Evolutionary conservation across 2,329 filamentous ascomycete genomes (phyloP), one percentile per base, ranked within the genome.

Genomic region (Cryphonectria naterciae): DNA sequence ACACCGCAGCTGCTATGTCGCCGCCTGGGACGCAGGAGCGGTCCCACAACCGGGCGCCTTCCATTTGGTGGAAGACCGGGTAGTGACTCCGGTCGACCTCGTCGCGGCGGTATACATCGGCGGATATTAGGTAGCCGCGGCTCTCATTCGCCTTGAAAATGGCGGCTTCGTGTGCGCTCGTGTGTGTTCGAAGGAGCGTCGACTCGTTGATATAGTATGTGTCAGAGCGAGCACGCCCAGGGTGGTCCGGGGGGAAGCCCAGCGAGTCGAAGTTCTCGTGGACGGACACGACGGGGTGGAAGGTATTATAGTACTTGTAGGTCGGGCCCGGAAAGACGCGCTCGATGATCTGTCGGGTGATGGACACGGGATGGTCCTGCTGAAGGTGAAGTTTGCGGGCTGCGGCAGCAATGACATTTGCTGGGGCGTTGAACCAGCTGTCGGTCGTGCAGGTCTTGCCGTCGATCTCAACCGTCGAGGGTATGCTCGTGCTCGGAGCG

Each of bases 31-130:
- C 88, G 79, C 83, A 86, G 39, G 79, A 85, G 13, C 93, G 88
- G 78, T 96, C 92, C 95, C 96, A 99, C 68, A 94, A 91, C 75
- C 92, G 87, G 11, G 95, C 95, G 17, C 94, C 95, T 80, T 99
- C 96, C 95, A 98, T 98, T 83, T 99, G 96, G 82, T 99, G 96
- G 81, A 99, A 99, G 71, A 97, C 90, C 0, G 96, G 96, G 81
- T 98, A 98, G 82, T 99, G 96, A 76, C 92, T 96, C 70, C 93
- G 89, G 81, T 99, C 96, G 77, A 99, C 92, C 70, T 95, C 95
- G 87, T 99, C 96, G 74, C 96, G 88, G 60, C 96, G 90, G 81
- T 98, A 99, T 25, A 99, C 96, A 80, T 99, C 96, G 35, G 95
- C 96, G 71, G 92, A 92, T 79, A 99, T 93, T 46, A 97, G 92